Conservation (phyloP, 805 yeast species). For the Yamadazyma akitaensis region DNA sequence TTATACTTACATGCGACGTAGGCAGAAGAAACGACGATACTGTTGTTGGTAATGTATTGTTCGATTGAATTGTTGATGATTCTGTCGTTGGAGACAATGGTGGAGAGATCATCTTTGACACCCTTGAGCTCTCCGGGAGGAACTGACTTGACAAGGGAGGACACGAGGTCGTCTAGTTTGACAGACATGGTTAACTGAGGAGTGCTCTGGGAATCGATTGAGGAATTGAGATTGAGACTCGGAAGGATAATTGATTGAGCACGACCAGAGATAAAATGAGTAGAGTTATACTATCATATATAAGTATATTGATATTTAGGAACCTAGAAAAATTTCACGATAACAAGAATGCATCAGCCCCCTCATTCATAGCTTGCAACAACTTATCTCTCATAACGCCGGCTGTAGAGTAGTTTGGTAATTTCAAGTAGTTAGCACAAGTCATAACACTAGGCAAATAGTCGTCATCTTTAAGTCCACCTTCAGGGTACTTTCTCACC, state of each 20-base stretch:
- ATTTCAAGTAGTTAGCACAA: constrained; percentile 88
- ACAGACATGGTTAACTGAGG: constrained; percentile 4
- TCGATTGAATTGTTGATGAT: constrained; percentile 28
- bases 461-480: constrained; percentile 63
- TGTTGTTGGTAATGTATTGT: constrained; percentile 24
- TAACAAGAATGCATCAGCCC: constrained; percentile 80
- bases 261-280: not conserved
- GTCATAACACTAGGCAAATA: constrained; percentile 97
- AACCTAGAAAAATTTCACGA: constrained; percentile 1
- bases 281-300: not conserved
- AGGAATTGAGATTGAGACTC: not conserved
- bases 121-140: constrained; percentile 39
- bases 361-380: constrained; percentile 75
- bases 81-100: constrained; percentile 18
- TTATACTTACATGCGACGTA: constrained; percentile 33
- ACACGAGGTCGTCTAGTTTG: constrained; percentile 3
- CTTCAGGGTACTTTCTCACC: constrained; percentile 79
- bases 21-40: constrained; percentile 26
- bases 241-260: not conserved
- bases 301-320: not conserved
- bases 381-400: constrained; percentile 59
- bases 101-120: constrained; percentile 22
- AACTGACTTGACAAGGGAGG: constrained; percentile 29
- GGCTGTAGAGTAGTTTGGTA: constrained; percentile 74
- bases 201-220: not conserved